Evolutionary conservation across 768 basidiomycete species (phyloP), one percentile per base, ranked within the genome.

Genomic region (Leccinum ochraceum): DNA sequence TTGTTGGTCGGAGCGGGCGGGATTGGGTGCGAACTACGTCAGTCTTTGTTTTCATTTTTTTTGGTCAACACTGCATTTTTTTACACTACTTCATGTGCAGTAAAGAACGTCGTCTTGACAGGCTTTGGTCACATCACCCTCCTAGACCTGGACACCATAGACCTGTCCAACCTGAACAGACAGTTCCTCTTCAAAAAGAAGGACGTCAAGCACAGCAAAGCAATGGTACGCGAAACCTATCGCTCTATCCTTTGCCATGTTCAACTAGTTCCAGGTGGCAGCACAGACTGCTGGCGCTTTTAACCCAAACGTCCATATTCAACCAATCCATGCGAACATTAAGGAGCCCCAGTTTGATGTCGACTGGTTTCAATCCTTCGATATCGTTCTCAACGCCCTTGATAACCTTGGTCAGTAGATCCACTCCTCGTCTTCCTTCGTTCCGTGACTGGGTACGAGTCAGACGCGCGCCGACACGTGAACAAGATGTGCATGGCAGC

Each of bases 401-500:
- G 97, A 98, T 73, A 99, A 98, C 74, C 83, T 98, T 48, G 96
- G 95, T 93, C 54, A 64, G 85, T 74, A 11, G n/a, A 46, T 52
- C 59, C 28, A 8, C 44, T 6, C 28, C 28, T 30, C 37, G 54
- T 24, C 50, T 34, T 7, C 26, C 37, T n/a, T 16, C 52, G 8
- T 28, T 53, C 30, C 22, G 20, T 54, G 51, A 54, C 46, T 39
- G 24, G 52, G 42, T 53, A 32, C 50, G 37, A 36, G n/a, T 32
- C 61, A 95, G 95, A 97, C 73, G 95, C 96, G 7, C 86, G 95
- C 52, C 79, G 94, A 71, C 96, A 98, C 71, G 95, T 98, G 53
- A 98, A 98, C 78, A 90, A 89, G 71, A 95, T 99, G 88, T 98
- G 97, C 73, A 90, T 97, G 81, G 94, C 96, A 1, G 92, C 91